phyloP scores from a whole-genome alignment of 331 rosid genomes.

The Prunus yedoensis region DNA sequence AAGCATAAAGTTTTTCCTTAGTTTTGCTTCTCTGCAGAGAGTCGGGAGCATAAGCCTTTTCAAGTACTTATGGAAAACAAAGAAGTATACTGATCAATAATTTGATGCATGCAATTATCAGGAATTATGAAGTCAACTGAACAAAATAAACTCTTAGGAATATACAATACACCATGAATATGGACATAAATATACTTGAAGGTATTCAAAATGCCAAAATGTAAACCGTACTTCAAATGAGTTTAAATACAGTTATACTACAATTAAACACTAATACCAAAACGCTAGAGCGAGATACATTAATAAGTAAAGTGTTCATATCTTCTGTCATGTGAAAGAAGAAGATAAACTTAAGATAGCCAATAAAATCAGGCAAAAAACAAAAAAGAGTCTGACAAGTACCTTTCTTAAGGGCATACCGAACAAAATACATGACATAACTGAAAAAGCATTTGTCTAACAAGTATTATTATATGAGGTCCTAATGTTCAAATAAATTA shows the following conservation, averaged over 20 bases:
- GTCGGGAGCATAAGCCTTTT: neutral
- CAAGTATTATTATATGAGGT: neutral
- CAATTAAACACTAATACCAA: neutral
- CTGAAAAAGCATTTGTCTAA: neutral
- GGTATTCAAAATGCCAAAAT: neutral
- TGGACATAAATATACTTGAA: neutral
- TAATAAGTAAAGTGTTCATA: neutral
- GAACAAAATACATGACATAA: neutral
- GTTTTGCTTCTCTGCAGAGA: neutral
- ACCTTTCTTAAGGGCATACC: neutral
- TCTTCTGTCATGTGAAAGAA: neutral
- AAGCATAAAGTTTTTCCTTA: neutral
- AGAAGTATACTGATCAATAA: neutral
- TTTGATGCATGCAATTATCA: neutral
- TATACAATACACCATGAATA: neutral
- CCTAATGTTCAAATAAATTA: slow-evolving; percentile 11
- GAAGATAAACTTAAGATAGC: neutral
- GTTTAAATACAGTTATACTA: neutral
- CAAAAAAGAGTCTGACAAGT: neutral
- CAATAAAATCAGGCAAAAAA: neutral
- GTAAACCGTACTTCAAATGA: neutral
- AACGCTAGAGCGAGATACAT: neutral
- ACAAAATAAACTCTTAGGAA: neutral
- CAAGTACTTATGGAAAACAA: neutral
- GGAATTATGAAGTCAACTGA: neutral